Base-by-base conservation (phyloP, 1,139 yeast genomes). In the Sugiyamaella neomexicana region DNA sequence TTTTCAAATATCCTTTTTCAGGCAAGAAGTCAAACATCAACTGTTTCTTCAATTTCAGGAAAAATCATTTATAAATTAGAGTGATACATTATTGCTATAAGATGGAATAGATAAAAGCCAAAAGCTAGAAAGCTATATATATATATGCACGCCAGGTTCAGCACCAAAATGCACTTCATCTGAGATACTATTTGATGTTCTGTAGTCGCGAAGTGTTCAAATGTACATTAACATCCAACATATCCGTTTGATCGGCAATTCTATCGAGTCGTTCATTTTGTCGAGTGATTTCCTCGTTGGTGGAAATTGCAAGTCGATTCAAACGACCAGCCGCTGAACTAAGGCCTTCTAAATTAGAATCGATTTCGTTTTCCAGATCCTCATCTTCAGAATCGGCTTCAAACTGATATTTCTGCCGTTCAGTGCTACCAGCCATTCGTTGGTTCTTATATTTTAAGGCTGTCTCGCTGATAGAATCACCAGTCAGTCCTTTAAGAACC, bases 301-400 rank as follows among this genome's bases (percentile, higher is more conserved):
- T 76, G 9, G 81, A 72, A 57, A 75, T 55, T 1, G 86, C 85
- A 53, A 82, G 70, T 46, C 72, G 74, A 61, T 76, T 78, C 60
- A 82, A 71, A 43, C 85, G 72, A 4, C 74, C 71, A 37, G 82
- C 72, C 3, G 80, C 76, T 32, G 73, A 72, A 32, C 73, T 69
- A 48, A 82, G 74, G 50, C 78, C 80, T 58, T 79, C 80, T 59
- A 82, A 66, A 59, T 82, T 81, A 57, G 73, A 71, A 58, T 80
- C 83, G 55, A 82, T 77, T 66, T 81, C 86, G 50, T 76, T 68
- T 60, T 82, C 86, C 71, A 82, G 72, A 57, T 78, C 83, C 60
- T 81, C 84, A 65, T 82, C 87, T 62, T 82, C 86, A 42, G 77
- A 76, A 62, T 81, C 85, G 25, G 75, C 79, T 60, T 81, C 86